These are phyloP conservation scores for Termitomyces sp. DNA, from an alignment of 768 basidiomycete species.

Conservation along the genomic window DNA sequence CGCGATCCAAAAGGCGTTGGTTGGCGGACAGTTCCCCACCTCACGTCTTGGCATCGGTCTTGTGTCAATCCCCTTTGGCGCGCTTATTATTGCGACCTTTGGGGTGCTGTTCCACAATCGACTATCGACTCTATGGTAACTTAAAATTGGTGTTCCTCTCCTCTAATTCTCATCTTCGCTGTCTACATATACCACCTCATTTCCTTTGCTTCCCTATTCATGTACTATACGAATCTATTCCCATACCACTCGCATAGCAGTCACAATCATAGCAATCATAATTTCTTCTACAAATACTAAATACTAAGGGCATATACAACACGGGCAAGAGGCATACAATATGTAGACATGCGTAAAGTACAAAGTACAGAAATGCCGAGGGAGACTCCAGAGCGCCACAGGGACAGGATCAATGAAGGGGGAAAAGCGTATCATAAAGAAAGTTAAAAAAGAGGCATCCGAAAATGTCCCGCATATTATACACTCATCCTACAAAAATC, in stretches of 20 bases:
- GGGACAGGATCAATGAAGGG: neutral
- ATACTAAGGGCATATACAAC: neutral
- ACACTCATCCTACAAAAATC: neutral
- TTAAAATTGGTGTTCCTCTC: neutral
- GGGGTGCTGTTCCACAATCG: conserved; percentile 1
- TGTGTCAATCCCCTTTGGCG: conserved; percentile 7
- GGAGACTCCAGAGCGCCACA: conserved; percentile 2
- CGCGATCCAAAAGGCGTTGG: conserved; percentile 13
- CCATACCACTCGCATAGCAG: neutral
- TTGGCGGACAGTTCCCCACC: conserved; percentile 15
- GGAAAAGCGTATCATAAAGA: neutral
- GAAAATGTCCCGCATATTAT: conserved; percentile 2
- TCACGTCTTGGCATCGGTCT: conserved; percentile 8
- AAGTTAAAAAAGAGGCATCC: neutral
- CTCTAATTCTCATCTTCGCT: neutral
- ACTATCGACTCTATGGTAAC: neutral
- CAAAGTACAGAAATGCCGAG: neutral
- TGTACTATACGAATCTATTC: neutral
- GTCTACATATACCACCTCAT: neutral
- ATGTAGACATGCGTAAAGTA: neutral
- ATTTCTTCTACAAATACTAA: neutral
- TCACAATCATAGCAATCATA: neutral
- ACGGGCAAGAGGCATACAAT: neutral
- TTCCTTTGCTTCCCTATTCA: neutral
- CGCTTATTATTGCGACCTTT: conserved; percentile 10